phyloP scores from a whole-genome alignment of 305 asterid species.

The Ilex paraguariensis region DNA sequence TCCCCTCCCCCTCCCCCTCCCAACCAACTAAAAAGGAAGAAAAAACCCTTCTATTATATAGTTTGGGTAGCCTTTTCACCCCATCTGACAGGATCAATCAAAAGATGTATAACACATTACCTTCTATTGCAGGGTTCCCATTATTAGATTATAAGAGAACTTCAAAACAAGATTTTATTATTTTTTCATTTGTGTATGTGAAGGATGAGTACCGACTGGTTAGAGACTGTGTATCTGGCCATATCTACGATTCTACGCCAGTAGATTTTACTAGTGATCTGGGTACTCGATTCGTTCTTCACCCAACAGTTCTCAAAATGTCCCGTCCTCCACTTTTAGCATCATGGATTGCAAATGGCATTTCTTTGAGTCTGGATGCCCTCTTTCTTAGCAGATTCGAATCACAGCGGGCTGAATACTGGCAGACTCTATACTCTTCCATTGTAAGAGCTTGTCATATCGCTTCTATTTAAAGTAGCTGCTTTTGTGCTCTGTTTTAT shows the following conservation, averaged over 20 bases:
- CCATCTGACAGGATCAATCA: too few species aligned
- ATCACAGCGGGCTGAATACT: conserved; percentile 81
- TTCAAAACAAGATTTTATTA: background rate
- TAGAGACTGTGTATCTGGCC: conserved; percentile 79
- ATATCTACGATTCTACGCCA: conserved; percentile 83
- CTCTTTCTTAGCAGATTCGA: conserved; percentile 79
- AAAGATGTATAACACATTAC: too few species aligned
- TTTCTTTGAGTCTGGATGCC: conserved; percentile 71
- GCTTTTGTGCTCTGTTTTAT: conserved; percentile 1
- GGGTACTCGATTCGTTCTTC: conserved; percentile 71
- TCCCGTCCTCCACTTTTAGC: conserved; percentile 66
- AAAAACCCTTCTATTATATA: too few species aligned
- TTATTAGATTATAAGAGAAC: background rate
- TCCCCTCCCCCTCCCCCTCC: too few species aligned
- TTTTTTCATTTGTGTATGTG: conserved; percentile 15
- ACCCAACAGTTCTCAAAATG: conserved; percentile 60
- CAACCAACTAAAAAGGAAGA: too few species aligned
- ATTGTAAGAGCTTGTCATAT: conserved; percentile 47
- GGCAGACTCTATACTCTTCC: conserved; percentile 94
- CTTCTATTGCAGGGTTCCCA: background rate
- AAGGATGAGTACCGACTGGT: conserved; percentile 75
- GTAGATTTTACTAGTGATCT: conserved; percentile 84
- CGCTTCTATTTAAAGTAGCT: background rate
- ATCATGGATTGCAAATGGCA: conserved; percentile 66
- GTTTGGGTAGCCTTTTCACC: too few species aligned